Conservation (phyloP, 441 rosid species). For the Adansonia gregorii region DNA sequence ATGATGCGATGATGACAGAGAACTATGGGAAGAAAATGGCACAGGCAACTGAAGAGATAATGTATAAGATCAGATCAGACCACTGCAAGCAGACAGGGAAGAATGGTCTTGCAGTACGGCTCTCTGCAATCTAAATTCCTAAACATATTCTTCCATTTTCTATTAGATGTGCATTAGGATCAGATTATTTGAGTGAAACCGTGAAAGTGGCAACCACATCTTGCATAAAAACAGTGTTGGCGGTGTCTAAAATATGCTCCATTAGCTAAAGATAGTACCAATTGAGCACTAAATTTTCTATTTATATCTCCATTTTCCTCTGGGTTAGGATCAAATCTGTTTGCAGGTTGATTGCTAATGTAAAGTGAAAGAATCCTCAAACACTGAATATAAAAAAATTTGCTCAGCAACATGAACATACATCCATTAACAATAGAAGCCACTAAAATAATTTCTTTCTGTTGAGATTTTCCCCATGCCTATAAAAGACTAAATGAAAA, state of each 20-base stretch:
- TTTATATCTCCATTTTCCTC: background rate
- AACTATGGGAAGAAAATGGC: too few species aligned
- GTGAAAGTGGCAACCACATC: too few species aligned
- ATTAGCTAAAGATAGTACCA: too few species aligned
- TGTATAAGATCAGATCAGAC: too few species aligned
- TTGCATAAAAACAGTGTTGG: background rate
- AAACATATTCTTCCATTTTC: background rate
- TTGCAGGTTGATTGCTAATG: background rate
- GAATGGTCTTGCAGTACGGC: background rate
- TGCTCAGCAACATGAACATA: slow-evolving; percentile 18
- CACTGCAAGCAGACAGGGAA: too few species aligned
- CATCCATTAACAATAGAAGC: slow-evolving; percentile 25
- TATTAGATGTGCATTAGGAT: background rate
- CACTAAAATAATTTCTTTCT: slow-evolving; percentile 31
- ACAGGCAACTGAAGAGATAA: too few species aligned
- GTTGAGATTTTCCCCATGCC: slow-evolving; percentile 32
- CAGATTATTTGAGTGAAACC: slow-evolving; percentile 19
- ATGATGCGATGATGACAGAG: too few species aligned
- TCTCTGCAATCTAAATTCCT: background rate
- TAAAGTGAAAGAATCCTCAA: background rate
- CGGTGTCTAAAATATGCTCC: background rate
- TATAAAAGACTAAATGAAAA: slow-evolving; percentile 35
- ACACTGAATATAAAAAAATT: background rate
- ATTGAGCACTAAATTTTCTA: too few species aligned
- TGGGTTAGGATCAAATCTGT: background rate